Conservation (phyloP, 345 rosid species). For the Dipteronia dyeriana region DNA sequence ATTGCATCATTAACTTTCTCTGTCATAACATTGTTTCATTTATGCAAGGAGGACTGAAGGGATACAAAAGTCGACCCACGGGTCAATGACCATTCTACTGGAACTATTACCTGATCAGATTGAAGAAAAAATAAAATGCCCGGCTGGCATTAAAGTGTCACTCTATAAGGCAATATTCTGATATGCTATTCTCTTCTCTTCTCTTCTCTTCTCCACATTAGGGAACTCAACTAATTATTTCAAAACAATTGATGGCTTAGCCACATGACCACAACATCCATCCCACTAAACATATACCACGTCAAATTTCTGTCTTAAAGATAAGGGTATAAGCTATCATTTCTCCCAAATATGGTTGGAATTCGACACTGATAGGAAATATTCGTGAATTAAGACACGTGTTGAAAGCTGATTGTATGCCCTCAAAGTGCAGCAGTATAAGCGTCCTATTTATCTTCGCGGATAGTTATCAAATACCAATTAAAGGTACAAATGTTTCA, state of each 20-base stretch:
- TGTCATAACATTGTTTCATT: neutral
- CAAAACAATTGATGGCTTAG: neutral
- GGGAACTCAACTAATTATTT: neutral
- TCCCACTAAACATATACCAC: neutral
- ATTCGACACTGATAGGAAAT: neutral
- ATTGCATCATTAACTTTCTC: neutral
- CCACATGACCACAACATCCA: neutral
- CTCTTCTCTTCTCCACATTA: neutral
- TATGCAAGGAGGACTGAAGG: neutral
- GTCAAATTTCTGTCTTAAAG: neutral
- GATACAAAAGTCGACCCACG: neutral
- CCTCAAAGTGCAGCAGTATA: neutral
- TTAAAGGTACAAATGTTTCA: neutral
- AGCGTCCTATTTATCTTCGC: neutral
- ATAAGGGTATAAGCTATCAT: neutral
- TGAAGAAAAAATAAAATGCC: neutral
- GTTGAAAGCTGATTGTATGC: neutral
- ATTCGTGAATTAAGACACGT: neutral
- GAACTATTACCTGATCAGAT: neutral
- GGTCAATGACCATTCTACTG: neutral
- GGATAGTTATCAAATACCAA: neutral
- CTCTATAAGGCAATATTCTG: neutral
- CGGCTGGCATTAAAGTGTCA: neutral
- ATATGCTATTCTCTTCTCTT: neutral
- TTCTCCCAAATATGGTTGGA: neutral